These are phyloP conservation scores for Westerdykella sp. DNA, from an alignment of 2,329 filamentous ascomycete genomes.

Conservation along the genomic window DNA sequence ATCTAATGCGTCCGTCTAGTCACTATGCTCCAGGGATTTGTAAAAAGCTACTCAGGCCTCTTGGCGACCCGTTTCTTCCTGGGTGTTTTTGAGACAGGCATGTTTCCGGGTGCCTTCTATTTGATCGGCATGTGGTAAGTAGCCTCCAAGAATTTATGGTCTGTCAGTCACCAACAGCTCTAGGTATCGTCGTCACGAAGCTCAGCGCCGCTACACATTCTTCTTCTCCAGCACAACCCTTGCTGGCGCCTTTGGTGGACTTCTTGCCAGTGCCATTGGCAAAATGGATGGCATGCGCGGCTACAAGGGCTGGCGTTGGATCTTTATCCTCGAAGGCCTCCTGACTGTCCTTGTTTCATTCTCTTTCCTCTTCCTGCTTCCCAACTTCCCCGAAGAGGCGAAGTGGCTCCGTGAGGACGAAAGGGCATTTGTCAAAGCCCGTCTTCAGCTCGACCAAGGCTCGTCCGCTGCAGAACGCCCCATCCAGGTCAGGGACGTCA, in stretches of 20 bases:
- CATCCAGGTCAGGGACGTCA: slow-evolving; percentile 40
- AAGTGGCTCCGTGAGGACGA: slow-evolving; percentile 46
- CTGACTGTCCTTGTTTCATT: slow-evolving; percentile 42
- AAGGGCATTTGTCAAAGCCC: slow-evolving; percentile 41
- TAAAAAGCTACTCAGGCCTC: slow-evolving; percentile 69
- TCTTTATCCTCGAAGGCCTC: slow-evolving; percentile 64
- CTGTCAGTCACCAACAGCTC: slow-evolving; percentile 62
- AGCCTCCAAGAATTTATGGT: slow-evolving; percentile 32
- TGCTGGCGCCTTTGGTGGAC: slow-evolving; percentile 77
- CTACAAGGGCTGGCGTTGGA: slow-evolving; percentile 73
- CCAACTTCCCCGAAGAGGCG: slow-evolving; percentile 46
- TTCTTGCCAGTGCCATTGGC: slow-evolving; percentile 81
- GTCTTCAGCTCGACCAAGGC: slow-evolving; percentile 45
- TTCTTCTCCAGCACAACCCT: slow-evolving; percentile 83
- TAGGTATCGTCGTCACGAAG: slow-evolving; percentile 85
- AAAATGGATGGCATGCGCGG: slow-evolving; percentile 68
- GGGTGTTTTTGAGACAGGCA: slow-evolving; percentile 51
- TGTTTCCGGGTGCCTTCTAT: slow-evolving; percentile 60
- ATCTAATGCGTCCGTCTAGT: slow-evolving; percentile 29
- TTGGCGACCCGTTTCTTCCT: slow-evolving; percentile 77
- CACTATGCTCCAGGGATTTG: slow-evolving; percentile 69
- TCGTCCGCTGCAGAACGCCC: slow-evolving; percentile 41
- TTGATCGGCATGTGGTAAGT: slow-evolving; percentile 7
- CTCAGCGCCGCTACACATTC: slow-evolving; percentile 86
- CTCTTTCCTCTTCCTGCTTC: slow-evolving; percentile 44